Evolutionary conservation across 306 rosid species (phyloP).

Genomic region (Acacia confusa): DNA sequence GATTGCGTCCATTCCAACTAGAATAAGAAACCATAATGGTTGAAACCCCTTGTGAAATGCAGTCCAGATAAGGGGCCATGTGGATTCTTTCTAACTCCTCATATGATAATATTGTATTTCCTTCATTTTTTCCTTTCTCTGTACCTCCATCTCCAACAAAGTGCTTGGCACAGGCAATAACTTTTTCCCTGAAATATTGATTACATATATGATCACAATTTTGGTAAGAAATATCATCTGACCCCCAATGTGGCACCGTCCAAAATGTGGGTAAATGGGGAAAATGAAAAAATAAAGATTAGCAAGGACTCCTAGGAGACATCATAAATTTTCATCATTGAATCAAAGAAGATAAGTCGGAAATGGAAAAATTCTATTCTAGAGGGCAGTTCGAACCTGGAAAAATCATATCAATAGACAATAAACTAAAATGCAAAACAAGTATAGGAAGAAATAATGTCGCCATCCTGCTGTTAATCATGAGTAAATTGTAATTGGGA

Average conservation of each 20-base stretch:
- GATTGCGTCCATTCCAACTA: constrained; percentile 78
- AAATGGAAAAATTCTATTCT: not conserved
- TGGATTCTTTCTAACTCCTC: constrained; percentile 81
- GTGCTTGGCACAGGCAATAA: constrained; percentile 92
- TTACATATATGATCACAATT: not conserved
- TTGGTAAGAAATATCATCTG: not conserved
- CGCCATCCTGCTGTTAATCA: not conserved
- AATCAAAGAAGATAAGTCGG: not conserved
- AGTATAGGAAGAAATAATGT: not conserved
- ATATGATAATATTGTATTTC: constrained; percentile 65
- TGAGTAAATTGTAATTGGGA: not conserved
- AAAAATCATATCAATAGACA: not conserved
- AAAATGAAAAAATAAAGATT: not conserved
- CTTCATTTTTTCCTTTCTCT: constrained; percentile 73
- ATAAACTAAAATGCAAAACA: not conserved
- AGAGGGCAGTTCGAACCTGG: not conserved
- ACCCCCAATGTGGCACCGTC: not conserved
- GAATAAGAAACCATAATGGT: constrained; percentile 89
- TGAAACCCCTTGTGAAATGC: constrained; percentile 81
- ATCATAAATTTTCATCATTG: not conserved
- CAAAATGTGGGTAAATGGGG: not conserved
- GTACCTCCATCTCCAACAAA: constrained; percentile 98
- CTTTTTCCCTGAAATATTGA: constrained; percentile 63
- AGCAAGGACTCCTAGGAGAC: not conserved
- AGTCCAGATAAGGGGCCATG: constrained; percentile 86